Percentiles rank a stretch among this genome's conserved stretches.
phyloP scores from a whole-genome alignment of 495 filamentous ascomycete species.

The Stereocaulon alpinum region DNA sequence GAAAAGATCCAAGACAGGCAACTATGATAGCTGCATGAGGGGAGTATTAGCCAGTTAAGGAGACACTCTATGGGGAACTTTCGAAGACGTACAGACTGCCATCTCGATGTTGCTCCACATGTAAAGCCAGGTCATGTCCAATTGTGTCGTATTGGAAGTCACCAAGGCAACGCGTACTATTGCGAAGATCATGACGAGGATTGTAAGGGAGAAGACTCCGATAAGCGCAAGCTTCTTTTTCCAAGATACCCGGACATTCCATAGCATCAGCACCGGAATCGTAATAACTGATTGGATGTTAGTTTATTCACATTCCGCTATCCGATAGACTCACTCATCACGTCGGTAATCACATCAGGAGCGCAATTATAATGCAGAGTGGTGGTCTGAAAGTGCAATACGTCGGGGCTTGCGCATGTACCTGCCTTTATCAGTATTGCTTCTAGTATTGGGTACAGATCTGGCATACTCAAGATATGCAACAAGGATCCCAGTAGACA shows the following conservation, averaged over 20 bases:
- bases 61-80: no score
- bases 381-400: background rate
- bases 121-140: constrained; percentile 24
- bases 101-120: constrained; percentile 28
- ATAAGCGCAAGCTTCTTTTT: constrained; percentile 23
- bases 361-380: background rate
- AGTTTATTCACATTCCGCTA: no score
- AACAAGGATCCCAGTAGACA: background rate
- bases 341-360: background rate
- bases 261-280: constrained; percentile 20
- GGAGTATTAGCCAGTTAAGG: no score
- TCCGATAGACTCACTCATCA: background rate
- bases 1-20: constrained; percentile 15
- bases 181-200: constrained; percentile 23
- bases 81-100: constrained; percentile 18
- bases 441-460: no score
- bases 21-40: constrained; percentile 7
- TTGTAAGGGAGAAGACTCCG: constrained; percentile 23
- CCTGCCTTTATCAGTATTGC: background rate
- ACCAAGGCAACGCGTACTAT: constrained; percentile 23
- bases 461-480: background rate
- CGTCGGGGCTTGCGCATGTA: background rate
- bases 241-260: constrained; percentile 19
- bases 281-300: background rate
- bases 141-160: constrained; percentile 10